A percentile compares a stretch with the other conserved stretches of the same genome.
These are phyloP conservation scores for Filobasidium uniguttulatum DNA, from an alignment of 1,284 basidiomycete species.

Conservation along the genomic window DNA sequence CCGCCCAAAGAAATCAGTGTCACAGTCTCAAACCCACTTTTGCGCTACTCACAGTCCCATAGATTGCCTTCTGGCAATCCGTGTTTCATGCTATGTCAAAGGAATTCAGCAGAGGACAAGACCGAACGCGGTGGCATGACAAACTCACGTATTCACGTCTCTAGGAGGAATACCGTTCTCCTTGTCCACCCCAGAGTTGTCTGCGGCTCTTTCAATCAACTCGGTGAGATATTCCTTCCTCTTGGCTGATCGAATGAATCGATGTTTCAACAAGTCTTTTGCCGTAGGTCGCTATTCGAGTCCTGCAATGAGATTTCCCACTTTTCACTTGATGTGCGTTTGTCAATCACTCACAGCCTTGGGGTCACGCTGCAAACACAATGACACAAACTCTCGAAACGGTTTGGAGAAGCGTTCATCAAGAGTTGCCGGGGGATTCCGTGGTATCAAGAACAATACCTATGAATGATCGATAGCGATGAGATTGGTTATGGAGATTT, in stretches of 20 bases:
- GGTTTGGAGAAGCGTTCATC: constrained; percentile 73
- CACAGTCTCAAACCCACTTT: background rate
- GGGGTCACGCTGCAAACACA: constrained; percentile 87
- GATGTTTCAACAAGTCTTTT: constrained; percentile 88
- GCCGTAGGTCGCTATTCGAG: constrained; percentile 78
- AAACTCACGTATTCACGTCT: constrained; percentile 45
- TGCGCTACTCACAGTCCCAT: constrained; percentile 67
- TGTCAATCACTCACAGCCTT: constrained; percentile 50
- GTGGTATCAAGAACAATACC: constrained; percentile 95
- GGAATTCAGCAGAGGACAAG: constrained; percentile 4
- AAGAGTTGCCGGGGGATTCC: constrained; percentile 83
- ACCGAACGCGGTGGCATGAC: background rate
- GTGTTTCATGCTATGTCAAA: constrained; percentile 16
- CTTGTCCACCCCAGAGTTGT: constrained; percentile 49
- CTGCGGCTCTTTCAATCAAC: constrained; percentile 82
- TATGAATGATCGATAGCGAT: constrained; percentile 27
- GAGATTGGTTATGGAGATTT: background rate
- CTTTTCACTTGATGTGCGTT: background rate
- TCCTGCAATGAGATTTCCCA: background rate
- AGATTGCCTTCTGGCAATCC: constrained; percentile 64
- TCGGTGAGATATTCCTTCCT: constrained; percentile 89
- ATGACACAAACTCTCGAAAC: constrained; percentile 86
- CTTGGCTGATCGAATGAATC: constrained; percentile 86
- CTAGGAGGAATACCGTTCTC: constrained; percentile 25
- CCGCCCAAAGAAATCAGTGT: background rate